A percentile compares a stretch with the other conserved stretches of the same genome.
These are phyloP conservation scores for Viola odorata DNA, from an alignment of 345 rosid genomes.

Conservation along the genomic window DNA sequence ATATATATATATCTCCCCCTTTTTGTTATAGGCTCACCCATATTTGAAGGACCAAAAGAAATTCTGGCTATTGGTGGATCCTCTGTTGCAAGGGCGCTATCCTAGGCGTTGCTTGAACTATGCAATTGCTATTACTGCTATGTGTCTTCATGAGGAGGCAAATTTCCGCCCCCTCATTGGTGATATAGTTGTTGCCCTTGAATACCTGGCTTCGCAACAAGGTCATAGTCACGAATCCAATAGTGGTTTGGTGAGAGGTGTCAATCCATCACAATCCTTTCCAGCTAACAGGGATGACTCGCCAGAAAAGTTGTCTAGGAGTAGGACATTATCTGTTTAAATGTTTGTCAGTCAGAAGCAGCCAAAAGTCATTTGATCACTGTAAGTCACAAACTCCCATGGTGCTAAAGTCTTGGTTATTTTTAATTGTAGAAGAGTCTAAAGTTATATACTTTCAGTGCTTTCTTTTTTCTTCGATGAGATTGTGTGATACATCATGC, in stretches of 20 bases:
- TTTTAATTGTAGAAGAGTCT: background rate
- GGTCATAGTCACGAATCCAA: conserved; percentile 6
- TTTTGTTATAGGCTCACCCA: conserved; percentile 57
- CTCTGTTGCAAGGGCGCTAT: conserved; percentile 54
- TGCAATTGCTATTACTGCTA: conserved; percentile 75
- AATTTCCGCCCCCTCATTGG: conserved; percentile 72
- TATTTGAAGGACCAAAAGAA: conserved; percentile 70
- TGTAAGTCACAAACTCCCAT: conserved; percentile 5
- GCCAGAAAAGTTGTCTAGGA: background rate
- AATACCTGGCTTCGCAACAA: conserved; percentile 15
- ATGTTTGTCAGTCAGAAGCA: conserved; percentile 3
- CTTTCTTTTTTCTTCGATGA: background rate
- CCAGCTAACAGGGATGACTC: background rate
- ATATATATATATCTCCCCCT: too few relatives aligned
- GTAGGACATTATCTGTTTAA: conserved; percentile 2
- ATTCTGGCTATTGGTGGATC: conserved; percentile 65
- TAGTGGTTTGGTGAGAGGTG: background rate
- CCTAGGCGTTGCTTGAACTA: conserved; percentile 83
- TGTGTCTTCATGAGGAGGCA: conserved; percentile 96
- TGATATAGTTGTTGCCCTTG: conserved; percentile 85
- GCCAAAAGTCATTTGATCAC: background rate
- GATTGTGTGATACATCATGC: too few relatives aligned
- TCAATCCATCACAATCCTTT: background rate
- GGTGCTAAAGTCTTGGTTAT: background rate
- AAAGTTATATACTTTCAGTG: background rate